Base-by-base conservation (phyloP, 331 rosid species). In the Prunus yedoensis region DNA sequence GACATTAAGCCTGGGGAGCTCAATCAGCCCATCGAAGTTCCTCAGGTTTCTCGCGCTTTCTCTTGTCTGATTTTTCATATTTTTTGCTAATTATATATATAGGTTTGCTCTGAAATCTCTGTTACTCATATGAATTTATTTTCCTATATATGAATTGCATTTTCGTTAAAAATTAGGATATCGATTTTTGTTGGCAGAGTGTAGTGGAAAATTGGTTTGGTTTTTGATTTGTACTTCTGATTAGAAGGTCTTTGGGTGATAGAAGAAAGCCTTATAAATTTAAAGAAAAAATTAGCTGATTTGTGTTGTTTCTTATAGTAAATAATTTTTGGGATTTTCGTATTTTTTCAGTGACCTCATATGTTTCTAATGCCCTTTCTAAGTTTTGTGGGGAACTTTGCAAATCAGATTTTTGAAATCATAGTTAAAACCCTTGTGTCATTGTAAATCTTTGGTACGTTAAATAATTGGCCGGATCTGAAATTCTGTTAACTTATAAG, bases 1-100 rank as follows among this genome's bases (percentile, higher is more conserved):
- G 99, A 95, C 20, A 92, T 92, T 60, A 81, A 81, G 56, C 98
- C 99, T 20, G 99, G 99, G 23, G 99, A 95, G 88, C 99, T 95
- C 74, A 92, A 92, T 77, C 98, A 92, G 80, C 99, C 99, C 28
- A 84, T 95, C 78, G 91, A 92, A 15, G 94, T 92, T 81, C 97
- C 97, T 79, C 98, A 95, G 97, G 99, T 92, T 20, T 73, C 30
- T 20, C 21, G 5, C 8, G 2, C 53, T 61, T 4, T 54, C 13
- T 64, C 35, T 12, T 16, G 68, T 30, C 52, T 15, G 5, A 8
- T 2, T 72, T 66, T 2, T 9, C n/a, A 18, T 35, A 11, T 10
- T 78, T 10, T 51, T 5, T 9, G 58, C 57, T 9, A 15, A 15
- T 20, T 43, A 25, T 4, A 62, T 4, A 57, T 21, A 27, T 47